Conservation (phyloP, 345 rosid genomes). For the Citrus sp. region DNA sequence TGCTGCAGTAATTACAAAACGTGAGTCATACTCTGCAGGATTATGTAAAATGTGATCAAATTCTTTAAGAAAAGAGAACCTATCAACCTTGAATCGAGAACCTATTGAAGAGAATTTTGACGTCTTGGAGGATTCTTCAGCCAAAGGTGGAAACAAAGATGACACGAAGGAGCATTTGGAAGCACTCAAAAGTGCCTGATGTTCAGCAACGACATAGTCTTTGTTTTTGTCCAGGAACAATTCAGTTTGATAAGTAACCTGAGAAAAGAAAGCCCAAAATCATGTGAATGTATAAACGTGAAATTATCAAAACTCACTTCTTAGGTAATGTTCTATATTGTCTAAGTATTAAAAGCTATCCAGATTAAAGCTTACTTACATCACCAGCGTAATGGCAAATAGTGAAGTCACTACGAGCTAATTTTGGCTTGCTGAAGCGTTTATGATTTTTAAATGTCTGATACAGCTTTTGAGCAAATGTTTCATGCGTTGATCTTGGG, state of each 20-base stretch:
- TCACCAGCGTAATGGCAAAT: constrained; percentile 99
- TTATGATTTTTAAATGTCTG: constrained; percentile 93
- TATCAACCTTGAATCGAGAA: constrained; percentile 90
- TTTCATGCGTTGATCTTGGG: constrained; percentile 97
- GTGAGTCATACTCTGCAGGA: constrained; percentile 12
- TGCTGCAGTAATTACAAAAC: constrained; percentile 55
- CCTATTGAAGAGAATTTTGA: constrained; percentile 99
- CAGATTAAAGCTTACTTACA: constrained; percentile 46
- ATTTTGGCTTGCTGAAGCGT: constrained; percentile 92
- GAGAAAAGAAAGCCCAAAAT: constrained; percentile 21
- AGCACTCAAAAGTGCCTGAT: constrained; percentile 84
- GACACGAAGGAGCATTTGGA: constrained; percentile 88
- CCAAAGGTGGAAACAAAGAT: constrained; percentile 64
- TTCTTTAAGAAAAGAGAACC: constrained; percentile 12
- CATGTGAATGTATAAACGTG: not conserved
- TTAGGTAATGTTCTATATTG: constrained; percentile 9
- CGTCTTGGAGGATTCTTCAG: constrained; percentile 83
- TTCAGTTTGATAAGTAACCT: constrained; percentile 98
- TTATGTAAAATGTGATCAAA: not conserved
- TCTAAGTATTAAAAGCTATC: constrained; percentile 10
- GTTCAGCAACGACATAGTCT: constrained; percentile 98
- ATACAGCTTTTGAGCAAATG: constrained; percentile 97
- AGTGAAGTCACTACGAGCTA: constrained; percentile 95
- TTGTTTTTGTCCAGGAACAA: constrained; percentile 96
- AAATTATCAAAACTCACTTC: not conserved